Evolutionary conservation across 805 yeast genomes (phyloP), one percentile per base, ranked within the genome.

Genomic region (Metschnikowia gelsemii): DNA sequence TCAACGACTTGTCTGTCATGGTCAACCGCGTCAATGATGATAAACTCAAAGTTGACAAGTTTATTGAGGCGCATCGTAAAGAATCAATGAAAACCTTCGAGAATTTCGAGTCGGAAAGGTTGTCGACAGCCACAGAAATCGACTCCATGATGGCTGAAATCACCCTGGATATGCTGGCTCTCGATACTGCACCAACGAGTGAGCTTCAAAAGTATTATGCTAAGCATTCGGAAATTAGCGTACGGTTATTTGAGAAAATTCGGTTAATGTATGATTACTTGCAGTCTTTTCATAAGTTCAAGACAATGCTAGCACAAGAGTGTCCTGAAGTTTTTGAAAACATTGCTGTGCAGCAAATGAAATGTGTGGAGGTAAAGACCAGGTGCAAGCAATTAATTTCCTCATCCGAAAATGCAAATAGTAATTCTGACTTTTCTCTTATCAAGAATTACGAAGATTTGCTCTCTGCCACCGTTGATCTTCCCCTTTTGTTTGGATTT

Each of bases 401-500:
- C 11, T 48, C 57, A 3, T 16, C 45, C 4, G 49, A 46, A 12
- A 38, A 34, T 9, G 35, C 26, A 11, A 27, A 27, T 27, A 13
- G 30, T 5, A n/a, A n/a, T n/a, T n/a, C n/a, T n/a, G n/a, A n/a
- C n/a, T n/a, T n/a, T n/a, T n/a, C n/a, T n/a, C n/a, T n/a, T n/a
- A 60, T 68, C 21, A 67, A 64, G 35, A 44, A 42, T 8, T 50
- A 61, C 17, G 74, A 70, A 49, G 68, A 70, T 44, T 56, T 62
- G 40, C 55, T 69, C 4, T 64, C 73, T 2, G 50, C 68, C 29
- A 78, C 83, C 0, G 69, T 78, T 11, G 93, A 86, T 56, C 56
- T 86, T 20, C 95, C 95, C 0, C 56, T 84, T 9, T 61, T 84
- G 1, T 83, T 84, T 57, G 93, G 93, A 1, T 65, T 83, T n/a